These are phyloP conservation scores for Chlorella sp. DNA, from an alignment of 139 green algal species.

Conservation along the genomic window DNA sequence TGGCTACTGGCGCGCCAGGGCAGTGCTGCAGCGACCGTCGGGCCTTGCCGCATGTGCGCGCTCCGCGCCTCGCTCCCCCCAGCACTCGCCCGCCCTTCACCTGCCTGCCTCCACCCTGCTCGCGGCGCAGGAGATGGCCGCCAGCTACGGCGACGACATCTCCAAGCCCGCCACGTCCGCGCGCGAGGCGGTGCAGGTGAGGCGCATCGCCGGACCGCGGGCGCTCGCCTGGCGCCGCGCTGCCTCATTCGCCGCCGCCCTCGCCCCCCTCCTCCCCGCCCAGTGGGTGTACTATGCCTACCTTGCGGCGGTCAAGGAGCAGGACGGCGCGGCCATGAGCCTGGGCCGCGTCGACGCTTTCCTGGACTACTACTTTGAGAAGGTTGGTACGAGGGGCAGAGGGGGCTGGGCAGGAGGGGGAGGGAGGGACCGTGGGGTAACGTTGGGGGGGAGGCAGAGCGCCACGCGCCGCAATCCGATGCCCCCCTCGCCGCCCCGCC, in stretches of 20 bases:
- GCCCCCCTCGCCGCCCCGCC: too few relatives aligned
- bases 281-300: conserved; percentile 74
- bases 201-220: neutral
- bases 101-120: neutral
- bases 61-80: too few relatives aligned
- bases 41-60: too few relatives aligned
- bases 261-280: neutral
- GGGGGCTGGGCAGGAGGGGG: too few relatives aligned
- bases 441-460: too few relatives aligned
- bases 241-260: neutral
- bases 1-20: too few relatives aligned
- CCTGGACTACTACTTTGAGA: conserved; percentile 76
- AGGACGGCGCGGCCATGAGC: conserved; percentile 81
- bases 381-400: too few relatives aligned
- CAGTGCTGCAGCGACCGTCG: too few relatives aligned
- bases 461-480: too few relatives aligned
- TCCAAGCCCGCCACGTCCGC: conserved; percentile 50
- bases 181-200: conserved; percentile 69
- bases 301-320: conserved; percentile 76
- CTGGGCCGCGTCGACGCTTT: conserved; percentile 82
- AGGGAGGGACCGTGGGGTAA: too few relatives aligned
- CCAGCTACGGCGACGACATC: conserved; percentile 69
- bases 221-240: neutral
- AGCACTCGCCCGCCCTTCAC: too few relatives aligned
- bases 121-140: conserved; percentile 57